A percentile compares a stretch with the other conserved stretches of the same genome.
Conservation (phyloP, 306 rosid genomes). For the Fragaria vesca region DNA sequence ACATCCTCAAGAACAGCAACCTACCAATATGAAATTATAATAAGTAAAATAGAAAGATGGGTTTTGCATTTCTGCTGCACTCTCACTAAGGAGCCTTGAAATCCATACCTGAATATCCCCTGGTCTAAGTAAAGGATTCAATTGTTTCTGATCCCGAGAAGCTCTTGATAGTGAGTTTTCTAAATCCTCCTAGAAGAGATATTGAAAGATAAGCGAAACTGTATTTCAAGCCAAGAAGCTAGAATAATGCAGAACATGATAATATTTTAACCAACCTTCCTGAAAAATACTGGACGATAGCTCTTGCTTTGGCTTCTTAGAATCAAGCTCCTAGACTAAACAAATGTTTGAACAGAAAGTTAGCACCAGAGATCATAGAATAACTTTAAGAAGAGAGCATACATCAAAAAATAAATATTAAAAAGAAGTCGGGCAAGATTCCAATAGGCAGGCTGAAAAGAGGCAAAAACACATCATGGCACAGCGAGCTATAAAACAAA, state of each 20-base stretch:
- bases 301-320: constrained; percentile 72
- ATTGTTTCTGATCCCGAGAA: constrained; percentile 56
- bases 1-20: constrained; percentile 85
- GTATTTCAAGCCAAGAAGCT: constrained; percentile 17
- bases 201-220: constrained; percentile 20
- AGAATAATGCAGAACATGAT: constrained; percentile 11
- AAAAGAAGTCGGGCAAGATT: background rate
- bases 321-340: constrained; percentile 77
- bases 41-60: constrained; percentile 14
- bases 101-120: constrained; percentile 82
- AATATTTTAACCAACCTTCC: constrained; percentile 59
- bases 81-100: constrained; percentile 16
- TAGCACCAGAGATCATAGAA: constrained; percentile 16
- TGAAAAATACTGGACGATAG: constrained; percentile 89
- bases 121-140: constrained; percentile 55
- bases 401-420: background rate
- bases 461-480: background rate
- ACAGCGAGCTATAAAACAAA: background rate
- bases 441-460: background rate
- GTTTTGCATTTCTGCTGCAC: background rate
- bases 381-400: background rate
- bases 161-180: constrained; percentile 69
- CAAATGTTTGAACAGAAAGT: constrained; percentile 22
- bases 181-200: constrained; percentile 73
- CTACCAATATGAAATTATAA: constrained; percentile 39